These are phyloP conservation scores for Juncus effusus DNA, from an alignment of 176 grass and related monocot genomes.

Conservation along the genomic window DNA sequence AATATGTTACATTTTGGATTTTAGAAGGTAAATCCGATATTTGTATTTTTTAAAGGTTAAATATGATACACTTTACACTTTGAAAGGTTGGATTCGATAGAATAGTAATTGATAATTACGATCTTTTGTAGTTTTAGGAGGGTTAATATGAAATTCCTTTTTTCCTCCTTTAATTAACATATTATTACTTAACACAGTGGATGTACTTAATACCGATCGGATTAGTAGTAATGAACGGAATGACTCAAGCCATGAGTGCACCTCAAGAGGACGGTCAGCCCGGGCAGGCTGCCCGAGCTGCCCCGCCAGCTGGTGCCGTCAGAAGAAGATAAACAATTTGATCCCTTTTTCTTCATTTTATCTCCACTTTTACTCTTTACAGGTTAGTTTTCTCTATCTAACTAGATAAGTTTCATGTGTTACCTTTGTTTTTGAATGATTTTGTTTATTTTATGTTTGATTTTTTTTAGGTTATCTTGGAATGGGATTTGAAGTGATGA, in stretches of 20 bases:
- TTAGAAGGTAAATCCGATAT: too few relatives aligned
- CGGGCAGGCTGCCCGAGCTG: constrained; percentile 54
- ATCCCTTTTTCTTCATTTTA: constrained; percentile 28
- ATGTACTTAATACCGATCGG: constrained; percentile 95
- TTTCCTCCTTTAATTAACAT: background rate
- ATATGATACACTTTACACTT: too few relatives aligned
- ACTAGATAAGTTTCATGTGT: too few relatives aligned
- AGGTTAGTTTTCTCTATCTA: too few relatives aligned
- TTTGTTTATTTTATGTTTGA: too few relatives aligned
- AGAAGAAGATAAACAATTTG: constrained; percentile 73
- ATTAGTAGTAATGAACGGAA: constrained; percentile 89
- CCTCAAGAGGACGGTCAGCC: constrained; percentile 52
- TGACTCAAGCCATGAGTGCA: constrained; percentile 85
- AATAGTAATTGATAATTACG: too few relatives aligned
- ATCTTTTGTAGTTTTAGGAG: background rate
- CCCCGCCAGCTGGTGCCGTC: constrained; percentile 45
- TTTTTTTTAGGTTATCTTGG: too few relatives aligned
- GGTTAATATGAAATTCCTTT: background rate
- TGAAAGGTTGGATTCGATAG: too few relatives aligned
- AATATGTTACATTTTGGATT: too few relatives aligned
- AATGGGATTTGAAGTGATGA: too few relatives aligned
- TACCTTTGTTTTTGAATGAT: too few relatives aligned
- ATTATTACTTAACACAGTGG: constrained; percentile 47
- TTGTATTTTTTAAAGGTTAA: too few relatives aligned
- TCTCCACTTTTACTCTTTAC: constrained; percentile 14